These are phyloP conservation scores for Pseudoneurospora amorphoporcata DNA, from an alignment of 495 filamentous ascomycete genomes.

Conservation along the genomic window DNA sequence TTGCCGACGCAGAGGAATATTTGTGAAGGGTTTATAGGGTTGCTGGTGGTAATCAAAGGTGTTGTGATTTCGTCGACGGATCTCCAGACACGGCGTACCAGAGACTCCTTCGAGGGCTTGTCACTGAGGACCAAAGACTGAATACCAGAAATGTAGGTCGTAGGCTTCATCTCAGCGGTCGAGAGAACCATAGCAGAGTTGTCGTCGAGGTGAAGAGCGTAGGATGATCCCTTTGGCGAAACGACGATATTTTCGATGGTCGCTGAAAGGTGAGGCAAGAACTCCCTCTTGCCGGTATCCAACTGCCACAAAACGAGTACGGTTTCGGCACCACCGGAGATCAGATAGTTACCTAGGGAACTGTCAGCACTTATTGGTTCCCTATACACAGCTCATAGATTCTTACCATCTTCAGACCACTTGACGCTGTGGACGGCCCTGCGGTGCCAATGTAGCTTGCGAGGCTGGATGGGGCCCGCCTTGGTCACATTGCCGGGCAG, in stretches of 20 bases:
- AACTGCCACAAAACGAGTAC: conserved; percentile 94
- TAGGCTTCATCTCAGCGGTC: conserved; percentile 73
- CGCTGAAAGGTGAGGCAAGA: conserved; percentile 77
- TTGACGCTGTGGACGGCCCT: conserved; percentile 67
- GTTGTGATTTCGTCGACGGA: conserved; percentile 19
- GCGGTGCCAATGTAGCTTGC: conserved; percentile 84
- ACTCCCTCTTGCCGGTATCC: conserved; percentile 68
- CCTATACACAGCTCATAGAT: background rate
- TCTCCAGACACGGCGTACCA: conserved; percentile 30
- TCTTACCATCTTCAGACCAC: conserved; percentile 83
- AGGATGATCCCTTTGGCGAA: conserved; percentile 66
- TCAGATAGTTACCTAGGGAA: conserved; percentile 75
- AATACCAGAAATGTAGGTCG: conserved; percentile 69
- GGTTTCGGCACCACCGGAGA: conserved; percentile 85
- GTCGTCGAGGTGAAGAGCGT: conserved; percentile 75
- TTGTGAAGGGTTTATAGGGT: conserved; percentile 28
- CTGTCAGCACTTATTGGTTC: conserved; percentile 8
- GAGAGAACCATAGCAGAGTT: conserved; percentile 85
- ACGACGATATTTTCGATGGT: conserved; percentile 74
- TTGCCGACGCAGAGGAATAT: conserved; percentile 38
- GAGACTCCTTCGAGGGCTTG: conserved; percentile 29
- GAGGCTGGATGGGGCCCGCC: conserved; percentile 32
- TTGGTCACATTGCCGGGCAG: conserved; percentile 28
- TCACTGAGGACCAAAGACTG: conserved; percentile 47
- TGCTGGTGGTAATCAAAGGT: conserved; percentile 26